Conservation (phyloP, 2,329 filamentous ascomycete genomes). For the Scopulariopsis brevicaulis region DNA sequence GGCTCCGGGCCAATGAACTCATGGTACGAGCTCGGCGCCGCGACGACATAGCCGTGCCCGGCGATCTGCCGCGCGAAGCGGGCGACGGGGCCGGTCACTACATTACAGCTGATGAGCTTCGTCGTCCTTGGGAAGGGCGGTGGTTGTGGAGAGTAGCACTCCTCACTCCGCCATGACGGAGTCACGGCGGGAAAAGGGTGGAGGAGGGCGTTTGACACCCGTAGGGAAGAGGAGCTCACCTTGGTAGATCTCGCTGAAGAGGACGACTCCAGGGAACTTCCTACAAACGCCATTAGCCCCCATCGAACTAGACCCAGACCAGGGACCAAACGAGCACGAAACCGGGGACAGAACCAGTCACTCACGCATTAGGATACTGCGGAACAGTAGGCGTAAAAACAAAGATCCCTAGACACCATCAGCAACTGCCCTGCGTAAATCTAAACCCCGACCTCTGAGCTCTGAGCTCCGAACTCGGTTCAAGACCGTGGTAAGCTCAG, state of each 20-base stretch:
- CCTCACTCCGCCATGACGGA: neutral
- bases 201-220: neutral
- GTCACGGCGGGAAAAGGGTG: neutral
- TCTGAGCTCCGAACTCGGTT: neutral
- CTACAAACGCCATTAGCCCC: slow-evolving; percentile 26
- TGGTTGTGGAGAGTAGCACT: too few relatives aligned
- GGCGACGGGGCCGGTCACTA: slow-evolving; percentile 81
- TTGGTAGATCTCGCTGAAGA: slow-evolving; percentile 96
- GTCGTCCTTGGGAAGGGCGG: too few relatives aligned
- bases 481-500: neutral
- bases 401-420: slow-evolving; percentile 58
- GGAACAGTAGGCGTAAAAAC: slow-evolving; percentile 78
- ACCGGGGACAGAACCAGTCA: neutral
- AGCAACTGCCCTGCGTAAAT: neutral
- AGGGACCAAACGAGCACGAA: neutral
- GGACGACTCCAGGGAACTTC: slow-evolving; percentile 67
- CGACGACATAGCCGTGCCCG: slow-evolving; percentile 86
- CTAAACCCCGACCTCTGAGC: too few relatives aligned
- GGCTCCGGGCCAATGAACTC: slow-evolving; percentile 82
- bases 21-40: slow-evolving; percentile 82
- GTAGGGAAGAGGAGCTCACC: slow-evolving; percentile 37
- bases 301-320: neutral
- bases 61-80: slow-evolving; percentile 88
- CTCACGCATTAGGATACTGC: slow-evolving; percentile 75
- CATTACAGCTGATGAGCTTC: too few relatives aligned